phyloP scores from a whole-genome alignment of 345 rosid genomes.

The Diplotaxis tenuifolia region DNA sequence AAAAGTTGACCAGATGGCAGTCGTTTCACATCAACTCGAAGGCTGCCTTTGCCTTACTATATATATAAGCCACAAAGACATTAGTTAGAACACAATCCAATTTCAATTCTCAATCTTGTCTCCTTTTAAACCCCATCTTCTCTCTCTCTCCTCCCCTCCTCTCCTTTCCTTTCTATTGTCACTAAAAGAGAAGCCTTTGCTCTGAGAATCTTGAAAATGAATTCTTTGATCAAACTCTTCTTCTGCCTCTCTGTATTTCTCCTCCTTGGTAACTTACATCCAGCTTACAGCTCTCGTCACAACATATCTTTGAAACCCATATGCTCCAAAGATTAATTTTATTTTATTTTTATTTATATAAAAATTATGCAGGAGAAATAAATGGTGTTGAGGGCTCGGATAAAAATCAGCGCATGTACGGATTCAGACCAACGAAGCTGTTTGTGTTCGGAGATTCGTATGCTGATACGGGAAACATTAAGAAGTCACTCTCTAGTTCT shows the following conservation, averaged over 20 bases:
- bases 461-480: constrained; percentile 62
- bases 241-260: constrained; percentile 22
- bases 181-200: constrained; percentile 4
- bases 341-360: background rate
- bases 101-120: constrained; percentile 12
- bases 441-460: constrained; percentile 71
- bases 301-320: background rate
- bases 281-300: background rate
- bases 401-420: constrained; percentile 24
- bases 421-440: constrained; percentile 45
- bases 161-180: background rate
- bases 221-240: constrained; percentile 27
- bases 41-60: constrained; percentile 16
- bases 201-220: constrained; percentile 35
- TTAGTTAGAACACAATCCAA: constrained; percentile 1
- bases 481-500: constrained; percentile 35
- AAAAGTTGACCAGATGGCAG: constrained; percentile 20
- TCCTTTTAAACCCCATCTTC: background rate
- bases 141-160: constrained; percentile 6
- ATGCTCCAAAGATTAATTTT: background rate
- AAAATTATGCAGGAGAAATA: constrained; percentile 20
- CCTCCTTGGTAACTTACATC: constrained; percentile 15
- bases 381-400: constrained; percentile 23
- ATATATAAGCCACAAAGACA: constrained; percentile 21
- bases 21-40: constrained; percentile 13